Percentiles rank a stretch among this genome's conserved stretches.
These are phyloP conservation scores for Daedaleopsis sinensis DNA, from an alignment of 768 basidiomycete species.

Conservation along the genomic window DNA sequence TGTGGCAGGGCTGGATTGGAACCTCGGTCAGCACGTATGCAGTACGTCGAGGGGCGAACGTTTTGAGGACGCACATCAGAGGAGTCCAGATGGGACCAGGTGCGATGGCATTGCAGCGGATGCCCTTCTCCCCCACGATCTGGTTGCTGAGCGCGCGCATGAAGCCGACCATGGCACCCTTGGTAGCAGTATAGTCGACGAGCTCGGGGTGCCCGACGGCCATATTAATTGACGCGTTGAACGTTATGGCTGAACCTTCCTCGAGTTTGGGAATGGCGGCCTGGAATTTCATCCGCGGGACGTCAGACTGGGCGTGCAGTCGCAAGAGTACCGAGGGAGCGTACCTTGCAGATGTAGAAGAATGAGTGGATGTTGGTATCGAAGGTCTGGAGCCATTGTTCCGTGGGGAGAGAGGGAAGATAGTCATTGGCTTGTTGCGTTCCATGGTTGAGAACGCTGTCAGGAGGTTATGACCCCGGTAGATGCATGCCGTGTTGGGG, in stretches of 20 bases:
- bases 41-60: background rate
- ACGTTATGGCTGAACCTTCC: slow-evolving; percentile 44
- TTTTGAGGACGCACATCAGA: slow-evolving; percentile 33
- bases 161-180: slow-evolving; percentile 54
- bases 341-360: slow-evolving; percentile 48
- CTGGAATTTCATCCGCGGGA: slow-evolving; percentile 31
- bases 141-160: slow-evolving; percentile 52
- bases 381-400: slow-evolving; percentile 49
- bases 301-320: slow-evolving; percentile 29
- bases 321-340: background rate
- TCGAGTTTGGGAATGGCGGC: slow-evolving; percentile 48
- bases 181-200: slow-evolving; percentile 57
- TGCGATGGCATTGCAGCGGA: slow-evolving; percentile 43
- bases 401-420: slow-evolving; percentile 37
- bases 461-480: no score
- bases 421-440: slow-evolving; percentile 45
- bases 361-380: slow-evolving; percentile 42
- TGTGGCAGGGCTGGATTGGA: slow-evolving; percentile 30
- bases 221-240: slow-evolving; percentile 48
- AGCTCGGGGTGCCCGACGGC: slow-evolving; percentile 49
- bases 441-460: slow-evolving; percentile 46
- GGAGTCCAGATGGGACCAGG: slow-evolving; percentile 55
- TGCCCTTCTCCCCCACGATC: slow-evolving; percentile 50
- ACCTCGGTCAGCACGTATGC: background rate
- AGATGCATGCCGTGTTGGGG: background rate